Percentiles rank a stretch among this genome's conserved stretches.
Evolutionary conservation across 1,284 basidiomycete species (phyloP).

Genomic region (Xerocomus amazonicus): DNA sequence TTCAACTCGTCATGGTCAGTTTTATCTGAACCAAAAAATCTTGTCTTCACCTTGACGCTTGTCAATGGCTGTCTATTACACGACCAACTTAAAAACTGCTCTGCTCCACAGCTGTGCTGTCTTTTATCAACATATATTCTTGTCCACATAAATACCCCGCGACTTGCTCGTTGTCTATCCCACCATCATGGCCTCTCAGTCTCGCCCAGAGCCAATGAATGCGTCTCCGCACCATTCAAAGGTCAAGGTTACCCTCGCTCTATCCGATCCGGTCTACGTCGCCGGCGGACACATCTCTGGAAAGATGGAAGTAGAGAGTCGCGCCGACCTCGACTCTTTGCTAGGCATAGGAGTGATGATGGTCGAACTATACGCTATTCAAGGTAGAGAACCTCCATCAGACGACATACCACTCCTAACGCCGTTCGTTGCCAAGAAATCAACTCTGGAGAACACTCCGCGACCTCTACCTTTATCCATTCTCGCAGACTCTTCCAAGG

Average conservation of each 20-base stretch:
- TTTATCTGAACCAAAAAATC: conserved; percentile 21
- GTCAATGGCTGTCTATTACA: conserved; percentile 12
- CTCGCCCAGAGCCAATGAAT: conserved; percentile 69
- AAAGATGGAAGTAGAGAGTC: conserved; percentile 73
- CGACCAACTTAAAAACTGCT: conserved; percentile 6
- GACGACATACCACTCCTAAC: not conserved
- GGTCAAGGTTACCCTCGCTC: conserved; percentile 58
- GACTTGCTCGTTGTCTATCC: not conserved
- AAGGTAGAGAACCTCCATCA: conserved; percentile 45
- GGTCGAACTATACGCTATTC: conserved; percentile 68
- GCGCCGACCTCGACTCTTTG: conserved; percentile 55
- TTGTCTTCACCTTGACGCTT: not conserved
- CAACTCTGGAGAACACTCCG: conserved; percentile 70
- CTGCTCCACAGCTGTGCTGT: conserved; percentile 2
- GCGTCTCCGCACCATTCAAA: conserved; percentile 70
- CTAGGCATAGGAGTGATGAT: conserved; percentile 69
- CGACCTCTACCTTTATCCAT: conserved; percentile 70
- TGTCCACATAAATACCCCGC: conserved; percentile 13
- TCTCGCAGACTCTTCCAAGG: conserved; percentile 70
- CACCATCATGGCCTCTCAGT: conserved; percentile 28
- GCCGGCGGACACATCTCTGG: conserved; percentile 64
- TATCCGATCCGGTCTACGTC: conserved; percentile 56
- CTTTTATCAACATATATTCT: conserved; percentile 4
- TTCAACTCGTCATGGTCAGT: conserved; percentile 18
- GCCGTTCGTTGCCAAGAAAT: conserved; percentile 47